Evolutionary conservation across 2,329 filamentous ascomycete species (phyloP).

Genomic region (Colletotrichum sp.): DNA sequence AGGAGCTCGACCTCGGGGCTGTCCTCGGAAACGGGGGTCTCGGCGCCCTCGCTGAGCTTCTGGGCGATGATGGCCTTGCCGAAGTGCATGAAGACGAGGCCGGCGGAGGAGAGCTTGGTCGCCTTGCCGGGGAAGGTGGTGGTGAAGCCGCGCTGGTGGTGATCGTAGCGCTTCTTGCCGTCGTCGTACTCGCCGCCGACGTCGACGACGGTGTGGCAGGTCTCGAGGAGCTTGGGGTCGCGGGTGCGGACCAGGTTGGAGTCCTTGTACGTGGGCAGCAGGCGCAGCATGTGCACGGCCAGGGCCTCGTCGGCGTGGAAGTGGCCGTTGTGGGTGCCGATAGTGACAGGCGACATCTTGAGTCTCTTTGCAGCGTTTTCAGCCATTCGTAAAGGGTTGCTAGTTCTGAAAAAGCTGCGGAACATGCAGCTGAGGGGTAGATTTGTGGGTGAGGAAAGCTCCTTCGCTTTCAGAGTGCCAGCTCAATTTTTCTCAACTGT

Average conservation of each 20-base stretch:
- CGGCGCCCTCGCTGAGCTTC: conserved; percentile 52
- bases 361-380: conserved; percentile 80
- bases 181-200: conserved; percentile 95
- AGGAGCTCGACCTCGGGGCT: conserved; percentile 74
- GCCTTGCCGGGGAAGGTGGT: conserved; percentile 82
- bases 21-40: conserved; percentile 55
- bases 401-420: conserved; percentile 32
- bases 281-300: conserved; percentile 92
- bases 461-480: not conserved
- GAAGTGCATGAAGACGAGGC: conserved; percentile 95
- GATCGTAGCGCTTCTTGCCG: conserved; percentile 81
- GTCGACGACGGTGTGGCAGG: conserved; percentile 94
- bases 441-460: not conserved
- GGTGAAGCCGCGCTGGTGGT: conserved; percentile 92
- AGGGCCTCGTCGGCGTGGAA: conserved; percentile 99
- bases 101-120: conserved; percentile 93
- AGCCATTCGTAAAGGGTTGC: conserved; percentile 56
- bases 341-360: conserved; percentile 69
- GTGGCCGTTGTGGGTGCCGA: conserved; percentile 97
- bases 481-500: not conserved
- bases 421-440: conserved; percentile 42
- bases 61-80: conserved; percentile 81
- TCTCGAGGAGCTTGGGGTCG: conserved; percentile 77
- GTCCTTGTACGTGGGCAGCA: conserved; percentile 79
- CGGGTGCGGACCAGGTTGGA: conserved; percentile 85